Conservation (phyloP, 371 early-diverging fungal species). For the Mucor saturninus region DNA sequence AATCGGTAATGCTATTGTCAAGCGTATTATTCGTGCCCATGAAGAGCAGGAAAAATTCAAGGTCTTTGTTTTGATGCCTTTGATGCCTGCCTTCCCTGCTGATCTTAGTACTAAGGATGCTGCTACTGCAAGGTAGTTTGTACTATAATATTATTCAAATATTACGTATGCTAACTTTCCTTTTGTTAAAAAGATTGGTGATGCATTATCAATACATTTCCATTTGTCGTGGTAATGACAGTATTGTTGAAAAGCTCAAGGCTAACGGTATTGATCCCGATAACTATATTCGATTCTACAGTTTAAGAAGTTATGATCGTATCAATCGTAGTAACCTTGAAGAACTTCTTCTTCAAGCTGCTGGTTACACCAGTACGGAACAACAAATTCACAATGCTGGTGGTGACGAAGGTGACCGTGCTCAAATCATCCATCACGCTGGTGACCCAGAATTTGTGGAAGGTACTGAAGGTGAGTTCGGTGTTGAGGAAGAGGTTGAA, state of each 20-base stretch:
- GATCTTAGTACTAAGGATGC: conserved; percentile 81
- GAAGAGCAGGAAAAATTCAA: conserved; percentile 73
- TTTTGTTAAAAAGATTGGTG: conserved; percentile 48
- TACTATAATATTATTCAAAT: background rate
- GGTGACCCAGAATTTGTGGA: conserved; percentile 46
- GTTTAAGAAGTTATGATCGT: conserved; percentile 71
- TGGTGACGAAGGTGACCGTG: conserved; percentile 25
- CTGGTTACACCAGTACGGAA: conserved; percentile 39
- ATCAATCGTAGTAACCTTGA: conserved; percentile 50
- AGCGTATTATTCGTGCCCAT: conserved; percentile 82
- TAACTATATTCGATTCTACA: conserved; percentile 76
- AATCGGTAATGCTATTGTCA: conserved; percentile 80
- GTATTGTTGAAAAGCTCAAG: conserved; percentile 60
- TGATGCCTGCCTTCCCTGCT: conserved; percentile 92
- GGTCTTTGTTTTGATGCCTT: conserved; percentile 89
- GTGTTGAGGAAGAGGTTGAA: conserved; percentile 39
- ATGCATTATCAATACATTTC: conserved; percentile 80
- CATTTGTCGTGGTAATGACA: conserved; percentile 72
- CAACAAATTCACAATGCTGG: conserved; percentile 22
- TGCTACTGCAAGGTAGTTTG: conserved; percentile 66
- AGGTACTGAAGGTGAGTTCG: conserved; percentile 31
- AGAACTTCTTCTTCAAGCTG: conserved; percentile 37
- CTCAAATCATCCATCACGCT: conserved; percentile 29
- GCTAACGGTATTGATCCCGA: conserved; percentile 62
- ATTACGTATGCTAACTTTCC: background rate